Conservation (phyloP, 2,329 filamentous ascomycete species). For the Lecanicillium sp. region DNA sequence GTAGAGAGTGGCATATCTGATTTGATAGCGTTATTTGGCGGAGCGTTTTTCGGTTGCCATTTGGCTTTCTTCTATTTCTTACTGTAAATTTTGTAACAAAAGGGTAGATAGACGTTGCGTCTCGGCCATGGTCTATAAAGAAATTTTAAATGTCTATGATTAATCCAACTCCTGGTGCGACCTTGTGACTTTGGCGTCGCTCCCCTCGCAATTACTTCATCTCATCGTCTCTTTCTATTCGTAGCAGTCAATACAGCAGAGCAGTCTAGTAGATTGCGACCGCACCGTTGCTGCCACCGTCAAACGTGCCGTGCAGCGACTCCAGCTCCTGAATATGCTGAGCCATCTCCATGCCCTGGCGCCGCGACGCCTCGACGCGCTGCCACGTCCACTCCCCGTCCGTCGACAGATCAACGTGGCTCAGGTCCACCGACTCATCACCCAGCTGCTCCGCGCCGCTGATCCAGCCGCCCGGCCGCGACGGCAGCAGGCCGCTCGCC, state of each 20-base stretch:
- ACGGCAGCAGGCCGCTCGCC: slow-evolving; percentile 67
- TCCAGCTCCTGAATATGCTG: slow-evolving; percentile 53
- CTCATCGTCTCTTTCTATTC: slow-evolving; percentile 4
- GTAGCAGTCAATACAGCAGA: no score
- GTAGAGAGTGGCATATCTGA: no score
- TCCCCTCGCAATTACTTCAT: neutral
- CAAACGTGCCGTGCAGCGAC: slow-evolving; percentile 44
- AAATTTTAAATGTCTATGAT: neutral
- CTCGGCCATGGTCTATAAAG: slow-evolving; percentile 4
- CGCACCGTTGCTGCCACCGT: slow-evolving; percentile 47
- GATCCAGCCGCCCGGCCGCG: slow-evolving; percentile 61
- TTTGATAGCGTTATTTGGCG: no score
- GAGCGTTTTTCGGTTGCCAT: no score
- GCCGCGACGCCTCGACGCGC: slow-evolving; percentile 48
- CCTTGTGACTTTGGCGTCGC: neutral
- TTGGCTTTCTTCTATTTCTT: no score
- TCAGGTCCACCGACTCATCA: slow-evolving; percentile 32
- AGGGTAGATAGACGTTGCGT: no score
- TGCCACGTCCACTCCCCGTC: slow-evolving; percentile 52
- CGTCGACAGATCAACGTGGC: slow-evolving; percentile 28
- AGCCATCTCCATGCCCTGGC: slow-evolving; percentile 49
- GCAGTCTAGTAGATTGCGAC: slow-evolving; percentile 42
- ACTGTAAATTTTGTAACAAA: no score
- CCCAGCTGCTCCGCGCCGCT: slow-evolving; percentile 38
- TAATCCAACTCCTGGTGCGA: neutral